Evolutionary conservation across 225 moss, liverwort and hornwort genomes (phyloP).

Genomic region (Pseudisothecium myosuroides): DNA sequence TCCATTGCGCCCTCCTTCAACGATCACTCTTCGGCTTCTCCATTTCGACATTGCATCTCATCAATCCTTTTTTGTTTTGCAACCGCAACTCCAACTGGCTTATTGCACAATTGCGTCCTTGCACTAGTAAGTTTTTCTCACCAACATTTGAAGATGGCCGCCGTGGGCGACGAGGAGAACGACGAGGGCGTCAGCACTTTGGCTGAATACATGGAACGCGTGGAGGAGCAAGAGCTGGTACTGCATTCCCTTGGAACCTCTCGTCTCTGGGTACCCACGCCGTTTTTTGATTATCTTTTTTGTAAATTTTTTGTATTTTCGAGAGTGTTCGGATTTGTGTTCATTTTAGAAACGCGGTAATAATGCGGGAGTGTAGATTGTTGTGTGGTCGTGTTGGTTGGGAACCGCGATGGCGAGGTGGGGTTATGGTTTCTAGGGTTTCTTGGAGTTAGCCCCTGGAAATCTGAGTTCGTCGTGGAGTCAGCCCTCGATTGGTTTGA

Average conservation of each 20-base stretch:
- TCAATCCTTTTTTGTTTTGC: not conserved
- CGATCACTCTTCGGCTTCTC: not conserved
- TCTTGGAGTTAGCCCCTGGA: not conserved
- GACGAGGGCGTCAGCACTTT: slow-evolving; percentile 53
- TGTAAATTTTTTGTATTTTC: not conserved
- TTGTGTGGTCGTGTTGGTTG: not conserved
- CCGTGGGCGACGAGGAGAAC: slow-evolving; percentile 5
- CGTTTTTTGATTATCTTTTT: not conserved
- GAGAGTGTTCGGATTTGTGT: not conserved
- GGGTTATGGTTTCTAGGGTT: not conserved
- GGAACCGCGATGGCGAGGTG: not conserved
- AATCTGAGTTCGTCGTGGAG: not conserved
- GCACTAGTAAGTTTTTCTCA: not conserved
- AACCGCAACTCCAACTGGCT: not conserved
- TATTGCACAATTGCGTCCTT: not conserved
- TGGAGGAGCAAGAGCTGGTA: slow-evolving; percentile 73
- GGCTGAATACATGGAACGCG: slow-evolving; percentile 60
- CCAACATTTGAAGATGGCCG: not conserved
- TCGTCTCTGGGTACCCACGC: not conserved
- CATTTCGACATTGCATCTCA: not conserved
- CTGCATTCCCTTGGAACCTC: not conserved
- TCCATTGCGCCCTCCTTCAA: not conserved
- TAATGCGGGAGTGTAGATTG: not conserved
- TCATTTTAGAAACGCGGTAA: not conserved
- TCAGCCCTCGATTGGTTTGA: not conserved